Percentiles rank a stretch among this genome's conserved stretches.
phyloP scores from a whole-genome alignment of 345 rosid genomes.

The Mangifera indica region DNA sequence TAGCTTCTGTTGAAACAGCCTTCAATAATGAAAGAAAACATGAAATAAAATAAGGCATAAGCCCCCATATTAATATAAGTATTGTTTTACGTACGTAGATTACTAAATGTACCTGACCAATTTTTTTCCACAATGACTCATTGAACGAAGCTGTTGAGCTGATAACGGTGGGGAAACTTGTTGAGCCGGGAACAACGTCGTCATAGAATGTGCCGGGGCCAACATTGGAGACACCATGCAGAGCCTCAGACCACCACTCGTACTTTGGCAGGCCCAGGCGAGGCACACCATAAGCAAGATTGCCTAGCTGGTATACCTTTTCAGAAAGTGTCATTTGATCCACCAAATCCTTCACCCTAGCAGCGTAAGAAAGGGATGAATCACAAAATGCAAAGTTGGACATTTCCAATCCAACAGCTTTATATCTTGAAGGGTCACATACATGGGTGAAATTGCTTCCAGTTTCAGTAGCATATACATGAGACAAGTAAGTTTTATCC shows the following conservation, averaged over 20 bases:
- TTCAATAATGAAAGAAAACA: constrained; percentile 7
- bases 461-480: neutral
- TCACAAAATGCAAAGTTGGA: constrained; percentile 31
- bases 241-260: constrained; percentile 56
- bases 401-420: constrained; percentile 20
- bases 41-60: no score
- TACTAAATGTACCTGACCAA: constrained; percentile 38
- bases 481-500: neutral
- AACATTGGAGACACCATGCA: constrained; percentile 33
- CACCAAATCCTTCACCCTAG: constrained; percentile 37
- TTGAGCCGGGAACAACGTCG: constrained; percentile 32
- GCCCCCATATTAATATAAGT: neutral
- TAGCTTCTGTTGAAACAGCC: constrained; percentile 53
- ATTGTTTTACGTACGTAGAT: neutral
- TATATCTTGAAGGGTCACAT: constrained; percentile 27
- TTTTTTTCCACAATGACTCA: constrained; percentile 36
- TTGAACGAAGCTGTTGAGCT: constrained; percentile 39
- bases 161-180: constrained; percentile 47
- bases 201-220: constrained; percentile 38
- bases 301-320: constrained; percentile 34
- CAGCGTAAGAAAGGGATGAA: constrained; percentile 23
- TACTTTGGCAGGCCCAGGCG: constrained; percentile 40
- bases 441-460: constrained; percentile 24
- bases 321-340: constrained; percentile 32
- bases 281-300: constrained; percentile 24